Percentiles rank a stretch among this genome's conserved stretches.
Conservation (phyloP, 805 yeast genomes). For the Kazachstania martiniae region DNA sequence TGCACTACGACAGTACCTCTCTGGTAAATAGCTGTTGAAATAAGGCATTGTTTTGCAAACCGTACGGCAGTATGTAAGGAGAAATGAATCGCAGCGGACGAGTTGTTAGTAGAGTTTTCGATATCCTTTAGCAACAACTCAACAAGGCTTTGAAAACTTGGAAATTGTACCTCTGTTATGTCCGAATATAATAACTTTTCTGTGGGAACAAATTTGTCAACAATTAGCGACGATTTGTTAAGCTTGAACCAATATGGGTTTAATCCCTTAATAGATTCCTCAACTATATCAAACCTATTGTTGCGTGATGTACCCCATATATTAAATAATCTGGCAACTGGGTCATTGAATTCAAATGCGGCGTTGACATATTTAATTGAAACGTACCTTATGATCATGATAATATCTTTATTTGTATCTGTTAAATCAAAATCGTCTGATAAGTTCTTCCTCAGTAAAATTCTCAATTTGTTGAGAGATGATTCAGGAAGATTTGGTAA, state of each 20-base stretch:
- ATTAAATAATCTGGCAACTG: slow-evolving; percentile 57
- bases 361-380: slow-evolving; percentile 56
- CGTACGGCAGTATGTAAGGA: slow-evolving; percentile 35
- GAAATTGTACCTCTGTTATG: slow-evolving; percentile 35
- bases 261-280: slow-evolving; percentile 70
- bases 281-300: slow-evolving; percentile 63
- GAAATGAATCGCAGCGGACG: slow-evolving; percentile 21
- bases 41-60: slow-evolving; percentile 48
- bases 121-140: slow-evolving; percentile 22
- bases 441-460: slow-evolving; percentile 29
- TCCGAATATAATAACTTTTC: slow-evolving; percentile 36
- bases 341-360: slow-evolving; percentile 54
- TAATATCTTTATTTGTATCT: slow-evolving; percentile 20
- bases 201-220: slow-evolving; percentile 22
- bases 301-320: slow-evolving; percentile 47
- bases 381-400: slow-evolving; percentile 47
- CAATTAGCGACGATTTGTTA: slow-evolving; percentile 35
- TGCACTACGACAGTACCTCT: slow-evolving; percentile 44
- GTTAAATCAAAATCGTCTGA: slow-evolving; percentile 23
- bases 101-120: slow-evolving; percentile 13
- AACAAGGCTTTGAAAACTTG: slow-evolving; percentile 38
- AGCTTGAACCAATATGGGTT: slow-evolving; percentile 74
- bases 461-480: slow-evolving; percentile 35
- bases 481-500: slow-evolving; percentile 31
- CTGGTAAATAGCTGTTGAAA: slow-evolving; percentile 51